Conservation (phyloP, 1,139 yeast species). For the Candida freyschussii region DNA sequence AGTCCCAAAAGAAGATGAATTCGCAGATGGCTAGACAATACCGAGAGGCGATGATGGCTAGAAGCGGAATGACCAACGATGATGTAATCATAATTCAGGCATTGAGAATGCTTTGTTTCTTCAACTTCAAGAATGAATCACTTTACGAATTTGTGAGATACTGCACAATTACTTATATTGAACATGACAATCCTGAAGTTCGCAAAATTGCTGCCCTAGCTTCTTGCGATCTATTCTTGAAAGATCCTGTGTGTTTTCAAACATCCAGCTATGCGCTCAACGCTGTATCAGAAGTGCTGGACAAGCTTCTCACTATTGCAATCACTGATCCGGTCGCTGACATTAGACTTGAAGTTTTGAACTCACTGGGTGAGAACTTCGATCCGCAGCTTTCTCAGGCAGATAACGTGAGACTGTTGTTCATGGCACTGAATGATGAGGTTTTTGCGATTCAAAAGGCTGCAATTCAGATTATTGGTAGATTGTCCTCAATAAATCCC, state of each 20-base stretch:
- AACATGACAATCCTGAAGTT: conserved; percentile 73
- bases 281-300: conserved; percentile 82
- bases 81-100: conserved; percentile 31
- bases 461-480: conserved; percentile 77
- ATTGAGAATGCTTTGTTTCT: conserved; percentile 59
- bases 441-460: conserved; percentile 75
- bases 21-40: conserved; percentile 68
- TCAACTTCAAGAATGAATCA: conserved; percentile 71
- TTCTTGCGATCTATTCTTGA: conserved; percentile 70
- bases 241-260: conserved; percentile 82
- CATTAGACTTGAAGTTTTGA: conserved; percentile 73
- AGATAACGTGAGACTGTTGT: conserved; percentile 76
- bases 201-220: conserved; percentile 83
- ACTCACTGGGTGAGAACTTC: conserved; percentile 66
- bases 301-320: conserved; percentile 72
- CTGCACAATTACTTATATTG: conserved; percentile 76
- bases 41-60: conserved; percentile 65
- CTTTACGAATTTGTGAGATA: conserved; percentile 83
- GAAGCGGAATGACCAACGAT: conserved; percentile 49
- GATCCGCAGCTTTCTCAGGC: conserved; percentile 95
- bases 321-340: conserved; percentile 89
- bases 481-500: conserved; percentile 82
- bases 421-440: conserved; percentile 91
- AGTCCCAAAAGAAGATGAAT: conserved; percentile 49
- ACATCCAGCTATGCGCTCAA: conserved; percentile 78